Base-by-base conservation (phyloP, 176 grass and related monocot species). In the Elaeis guineensis region DNA sequence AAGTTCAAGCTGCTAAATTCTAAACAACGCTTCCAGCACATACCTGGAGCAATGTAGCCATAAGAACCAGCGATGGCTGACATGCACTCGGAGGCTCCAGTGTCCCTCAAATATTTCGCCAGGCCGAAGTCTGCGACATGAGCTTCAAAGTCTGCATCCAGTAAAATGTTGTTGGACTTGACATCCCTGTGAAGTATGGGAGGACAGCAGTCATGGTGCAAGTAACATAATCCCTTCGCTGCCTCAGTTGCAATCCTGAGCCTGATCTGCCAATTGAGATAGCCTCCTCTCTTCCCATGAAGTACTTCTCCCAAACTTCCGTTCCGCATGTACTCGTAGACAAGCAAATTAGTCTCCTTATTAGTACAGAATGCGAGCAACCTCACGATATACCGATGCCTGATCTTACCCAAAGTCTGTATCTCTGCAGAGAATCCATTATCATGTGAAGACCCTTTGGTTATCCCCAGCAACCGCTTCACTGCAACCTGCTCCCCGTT, bases 41-140 rank as follows among this genome's bases (percentile, higher is more conserved):
- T 56, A 92, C 88, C 88, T 87, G 89, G 89, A 49, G 89, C 89
- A 59, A 92, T 92, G 70, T 92, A 92, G 18, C 89, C 89, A 75
- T 92, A 92, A 3, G 89, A 92, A 12, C 83, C 89, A 26, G 89
- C 83, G 19, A 92, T 80, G 69, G 89, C 83, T 19, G 89, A 87
- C 89, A 92, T 92, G 77, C 83, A 92, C 70, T 87, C 83, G 4
- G 83, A 81, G 3, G 88, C 61, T 8, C 73, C 87, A 24, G 52
- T 77, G 23, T 57, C 81, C 66, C 62, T 49, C 29, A 92, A 78
- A 61, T 84, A 87, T 66, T 92, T 92, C 52, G 89, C 89, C 0
- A 92, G 89, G 4, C 89, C 89, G 25, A 92, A 92, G 72, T 92
- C 89, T 2, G 89, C 89, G 0, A 92, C 83, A 75, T 92, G 89